Evolutionary conservation across 192 early-diverging fungal species (phyloP).

Genomic region (Martensiomyces pterosporus): DNA sequence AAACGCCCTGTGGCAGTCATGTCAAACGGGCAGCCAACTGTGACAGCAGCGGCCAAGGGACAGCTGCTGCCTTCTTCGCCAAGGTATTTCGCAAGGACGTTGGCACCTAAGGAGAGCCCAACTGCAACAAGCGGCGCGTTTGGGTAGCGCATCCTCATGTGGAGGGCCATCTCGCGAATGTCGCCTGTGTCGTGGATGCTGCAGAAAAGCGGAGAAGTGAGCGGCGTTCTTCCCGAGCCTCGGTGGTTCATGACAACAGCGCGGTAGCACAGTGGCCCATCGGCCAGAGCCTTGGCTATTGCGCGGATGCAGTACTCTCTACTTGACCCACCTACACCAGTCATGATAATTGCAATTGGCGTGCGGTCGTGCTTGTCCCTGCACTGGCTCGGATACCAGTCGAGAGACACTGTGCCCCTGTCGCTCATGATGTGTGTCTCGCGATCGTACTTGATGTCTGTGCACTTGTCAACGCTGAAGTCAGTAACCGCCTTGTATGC

Average conservation of each 20-base stretch:
- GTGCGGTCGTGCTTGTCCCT: conserved; percentile 39
- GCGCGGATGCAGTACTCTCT: conserved; percentile 74
- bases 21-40: conserved; percentile 76
- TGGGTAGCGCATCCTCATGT: conserved; percentile 44
- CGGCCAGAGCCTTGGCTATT: conserved; percentile 42
- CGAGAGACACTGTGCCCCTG: conserved; percentile 71
- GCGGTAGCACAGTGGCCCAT: conserved; percentile 52
- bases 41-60: conserved; percentile 63
- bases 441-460: conserved; percentile 15
- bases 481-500: conserved; percentile 25
- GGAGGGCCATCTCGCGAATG: conserved; percentile 2
- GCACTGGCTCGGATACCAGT: conserved; percentile 64
- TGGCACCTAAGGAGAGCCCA: conserved; percentile 82
- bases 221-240: conserved; percentile 29
- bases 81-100: conserved; percentile 77
- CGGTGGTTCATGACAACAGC: conserved; percentile 56
- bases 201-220: conserved; percentile 64
- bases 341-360: conserved; percentile 69
- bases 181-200: conserved; percentile 76
- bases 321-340: conserved; percentile 81
- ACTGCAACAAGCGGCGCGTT: conserved; percentile 62
- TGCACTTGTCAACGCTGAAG: conserved; percentile 8
- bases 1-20: conserved; percentile 40
- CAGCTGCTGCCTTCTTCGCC: conserved; percentile 67
- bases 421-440: conserved; percentile 57